Evolutionary conservation across 2,329 filamentous ascomycete species (phyloP), one percentile per base, ranked within the genome.

Genomic region (Rhynchosporium graminicola): DNA sequence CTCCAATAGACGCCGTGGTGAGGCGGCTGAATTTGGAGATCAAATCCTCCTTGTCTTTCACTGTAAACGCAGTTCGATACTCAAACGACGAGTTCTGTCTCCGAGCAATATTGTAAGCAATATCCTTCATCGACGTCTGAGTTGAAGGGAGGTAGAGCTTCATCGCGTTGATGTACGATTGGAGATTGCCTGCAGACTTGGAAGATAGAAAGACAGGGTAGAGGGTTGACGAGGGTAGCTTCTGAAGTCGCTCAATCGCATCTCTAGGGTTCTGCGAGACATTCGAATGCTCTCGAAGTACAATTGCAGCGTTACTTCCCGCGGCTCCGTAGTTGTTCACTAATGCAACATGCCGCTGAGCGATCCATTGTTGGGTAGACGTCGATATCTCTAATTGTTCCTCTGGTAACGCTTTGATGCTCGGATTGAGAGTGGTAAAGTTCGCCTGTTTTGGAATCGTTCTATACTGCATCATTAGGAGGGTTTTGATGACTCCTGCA

Each of bases 401-500:
- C 13, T 2, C 13, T 15, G n/a, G 13, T 20, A 46, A 15, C 0
- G 60, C 40, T 26, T 45, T 46, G 15, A 70, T 65, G 59, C 57
- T 63, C 10, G 74, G 69, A 55, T 80, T 80, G 1, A 73, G 64
- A 8, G 62, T 73, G 12, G 72, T 69, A 51, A 77, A 63, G 38
- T 58, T 66, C 6, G 69, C 63, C 31, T 70, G 67, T 13, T 64
- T 61, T 0, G 66, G 71, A 29, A 74, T 72, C 5, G 46, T 36
- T 3, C 52, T 60, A 1, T 70, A 33, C 13, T 72, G 57, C n/a
- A 74, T 57, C 57, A 78, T 73, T 13, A 82, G 55, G 1, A 78
- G 68, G 13, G 71, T 70, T 60, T 83, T 83, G 20, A 83, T 74
- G 1, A 83, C 28, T 0, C 73, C 73, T 0, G 74, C 73, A 0